Evolutionary conservation across 1,284 basidiomycete genomes (phyloP).

Genomic region (Irpex sp.): DNA sequence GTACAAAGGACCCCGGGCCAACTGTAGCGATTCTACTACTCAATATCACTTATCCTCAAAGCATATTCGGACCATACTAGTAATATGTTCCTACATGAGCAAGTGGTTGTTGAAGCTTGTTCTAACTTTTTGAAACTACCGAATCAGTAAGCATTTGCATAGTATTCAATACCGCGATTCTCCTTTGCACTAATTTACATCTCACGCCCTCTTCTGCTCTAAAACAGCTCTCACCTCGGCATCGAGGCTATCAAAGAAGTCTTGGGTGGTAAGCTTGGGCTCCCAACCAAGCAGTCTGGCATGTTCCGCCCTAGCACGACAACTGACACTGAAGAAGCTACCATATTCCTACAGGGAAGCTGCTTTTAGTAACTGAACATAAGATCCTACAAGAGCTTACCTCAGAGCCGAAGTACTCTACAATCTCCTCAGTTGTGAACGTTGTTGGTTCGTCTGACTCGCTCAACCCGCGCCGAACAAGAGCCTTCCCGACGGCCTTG

Average conservation of each 20-base stretch:
- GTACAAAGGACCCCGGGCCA: too few species aligned
- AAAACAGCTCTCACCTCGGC: neutral
- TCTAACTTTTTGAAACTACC: too few species aligned
- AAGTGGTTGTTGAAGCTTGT: too few species aligned
- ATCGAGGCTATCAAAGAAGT: conserved; percentile 26
- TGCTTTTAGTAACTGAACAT: neutral
- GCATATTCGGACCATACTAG: too few species aligned
- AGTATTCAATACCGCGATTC: too few species aligned
- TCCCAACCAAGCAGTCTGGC: conserved; percentile 34
- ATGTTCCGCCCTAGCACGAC: conserved; percentile 31
- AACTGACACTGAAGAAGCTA: conserved; percentile 29
- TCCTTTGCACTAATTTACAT: too few species aligned
- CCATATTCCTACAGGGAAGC: neutral
- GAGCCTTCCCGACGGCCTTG: conserved; percentile 23
- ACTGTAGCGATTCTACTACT: too few species aligned
- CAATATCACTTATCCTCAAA: too few species aligned
- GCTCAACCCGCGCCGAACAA: conserved; percentile 25
- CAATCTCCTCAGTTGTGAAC: conserved; percentile 29
- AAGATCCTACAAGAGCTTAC: neutral
- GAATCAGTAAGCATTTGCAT: too few species aligned
- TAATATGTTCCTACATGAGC: too few species aligned
- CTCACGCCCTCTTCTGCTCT: neutral
- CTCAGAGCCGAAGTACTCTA: conserved; percentile 12
- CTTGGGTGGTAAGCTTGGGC: conserved; percentile 20
- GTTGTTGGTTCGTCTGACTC: conserved; percentile 22